Conservation (phyloP, 345 rosid genomes). For the Luvunga scandens region DNA sequence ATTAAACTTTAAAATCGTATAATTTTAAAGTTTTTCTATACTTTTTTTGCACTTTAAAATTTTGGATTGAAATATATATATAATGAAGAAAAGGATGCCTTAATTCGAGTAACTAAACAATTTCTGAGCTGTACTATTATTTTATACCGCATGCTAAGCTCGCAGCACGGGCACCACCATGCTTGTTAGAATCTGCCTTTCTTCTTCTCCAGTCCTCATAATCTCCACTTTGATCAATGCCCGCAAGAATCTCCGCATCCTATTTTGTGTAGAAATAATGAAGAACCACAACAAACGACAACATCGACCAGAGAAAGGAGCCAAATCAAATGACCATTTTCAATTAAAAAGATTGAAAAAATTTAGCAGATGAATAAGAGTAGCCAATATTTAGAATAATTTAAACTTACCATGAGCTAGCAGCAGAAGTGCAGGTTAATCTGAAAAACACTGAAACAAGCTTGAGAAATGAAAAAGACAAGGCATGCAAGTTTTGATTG, state of each 20-base stretch:
- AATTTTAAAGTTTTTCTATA: no score
- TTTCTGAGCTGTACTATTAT: neutral
- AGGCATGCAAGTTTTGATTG: no score
- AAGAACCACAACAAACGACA: neutral
- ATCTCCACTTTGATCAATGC: slow-evolving; percentile 17
- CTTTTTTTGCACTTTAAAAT: no score
- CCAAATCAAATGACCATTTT: neutral
- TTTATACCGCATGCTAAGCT: slow-evolving; percentile 38
- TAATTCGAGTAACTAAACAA: neutral
- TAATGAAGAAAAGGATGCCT: no score
- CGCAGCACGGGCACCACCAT: slow-evolving; percentile 51
- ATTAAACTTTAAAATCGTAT: no score
- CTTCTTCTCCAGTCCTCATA: slow-evolving; percentile 49
- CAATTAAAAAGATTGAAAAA: neutral
- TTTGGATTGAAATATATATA: no score
- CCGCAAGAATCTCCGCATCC: slow-evolving; percentile 10
- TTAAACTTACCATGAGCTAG: no score
- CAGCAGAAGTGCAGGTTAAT: no score
- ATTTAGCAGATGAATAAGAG: no score
- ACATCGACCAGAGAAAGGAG: neutral
- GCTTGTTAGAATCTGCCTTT: slow-evolving; percentile 35
- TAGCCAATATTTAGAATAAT: no score
- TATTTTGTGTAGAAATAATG: neutral
- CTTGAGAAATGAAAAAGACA: no score
- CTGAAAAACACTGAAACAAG: no score